Conservation (phyloP, 2,329 filamentous ascomycete species). For the Byssochlamys sp. region DNA sequence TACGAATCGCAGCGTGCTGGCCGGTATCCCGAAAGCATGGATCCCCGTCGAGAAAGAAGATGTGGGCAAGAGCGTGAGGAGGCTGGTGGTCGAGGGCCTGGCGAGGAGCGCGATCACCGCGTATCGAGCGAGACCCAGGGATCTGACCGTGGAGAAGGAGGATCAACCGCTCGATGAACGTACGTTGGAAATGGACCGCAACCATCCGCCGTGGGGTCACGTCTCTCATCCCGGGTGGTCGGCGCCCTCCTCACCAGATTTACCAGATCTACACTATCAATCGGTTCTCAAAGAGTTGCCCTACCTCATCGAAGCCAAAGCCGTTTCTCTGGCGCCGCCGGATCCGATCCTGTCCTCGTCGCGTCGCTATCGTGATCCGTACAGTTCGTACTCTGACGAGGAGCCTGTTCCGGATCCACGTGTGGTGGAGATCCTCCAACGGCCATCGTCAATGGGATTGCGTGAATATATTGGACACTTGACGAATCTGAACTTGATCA, state of each 20-base stretch:
- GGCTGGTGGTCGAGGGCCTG: constrained; percentile 64
- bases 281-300: constrained; percentile 75
- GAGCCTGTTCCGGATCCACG: constrained; percentile 50
- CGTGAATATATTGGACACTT: constrained; percentile 71
- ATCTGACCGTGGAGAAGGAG: constrained; percentile 38
- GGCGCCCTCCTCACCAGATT: constrained; percentile 62
- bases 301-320: constrained; percentile 83
- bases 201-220: constrained; percentile 62
- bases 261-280: constrained; percentile 73
- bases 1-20: constrained; percentile 68
- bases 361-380: constrained; percentile 21
- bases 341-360: constrained; percentile 38
- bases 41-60: constrained; percentile 80
- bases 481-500: constrained; percentile 54
- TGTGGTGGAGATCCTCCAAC: constrained; percentile 61
- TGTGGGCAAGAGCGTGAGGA: constrained; percentile 62
- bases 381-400: constrained; percentile 19
- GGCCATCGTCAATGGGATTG: constrained; percentile 61
- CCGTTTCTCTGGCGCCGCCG: constrained; percentile 68
- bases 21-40: constrained; percentile 76
- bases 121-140: constrained; percentile 63
- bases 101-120: constrained; percentile 70
- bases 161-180: constrained; percentile 17
- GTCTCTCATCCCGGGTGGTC: constrained; percentile 84
- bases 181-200: constrained; percentile 25